phyloP scores from a whole-genome alignment of 352 stramenopile genomes.

The Globisporangium recalcitrans region DNA sequence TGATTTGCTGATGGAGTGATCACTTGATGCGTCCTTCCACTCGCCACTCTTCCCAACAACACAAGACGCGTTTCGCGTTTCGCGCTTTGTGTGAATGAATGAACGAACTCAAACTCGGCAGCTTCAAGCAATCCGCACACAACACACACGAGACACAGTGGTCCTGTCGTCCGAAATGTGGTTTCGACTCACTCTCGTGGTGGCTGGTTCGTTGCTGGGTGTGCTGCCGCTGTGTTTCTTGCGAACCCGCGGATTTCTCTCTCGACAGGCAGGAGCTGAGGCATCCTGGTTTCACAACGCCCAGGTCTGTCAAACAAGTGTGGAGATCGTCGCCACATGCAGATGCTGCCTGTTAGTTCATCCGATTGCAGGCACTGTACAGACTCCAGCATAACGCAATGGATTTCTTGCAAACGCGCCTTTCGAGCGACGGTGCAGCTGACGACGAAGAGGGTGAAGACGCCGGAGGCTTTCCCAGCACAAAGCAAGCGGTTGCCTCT shows the following conservation, averaged over 20 bases:
- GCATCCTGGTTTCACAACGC: too few species aligned
- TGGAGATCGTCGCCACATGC: neutral
- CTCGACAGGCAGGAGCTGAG: too few species aligned
- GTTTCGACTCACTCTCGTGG: neutral
- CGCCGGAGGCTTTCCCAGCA: neutral
- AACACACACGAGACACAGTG: neutral
- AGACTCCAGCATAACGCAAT: neutral
- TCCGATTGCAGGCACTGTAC: neutral
- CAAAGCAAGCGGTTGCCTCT: neutral
- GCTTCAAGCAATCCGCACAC: neutral
- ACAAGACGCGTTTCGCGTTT: neutral
- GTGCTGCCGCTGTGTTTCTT: neutral
- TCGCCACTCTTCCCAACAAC: neutral
- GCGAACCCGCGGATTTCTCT: neutral
- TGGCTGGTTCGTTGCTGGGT: neutral
- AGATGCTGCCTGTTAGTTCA: neutral
- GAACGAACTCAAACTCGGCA: too few species aligned
- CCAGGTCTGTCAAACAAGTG: neutral
- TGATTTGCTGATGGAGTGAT: slow-evolving; percentile 7
- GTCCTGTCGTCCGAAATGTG: neutral
- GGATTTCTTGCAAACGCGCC: neutral
- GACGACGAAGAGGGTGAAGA: neutral
- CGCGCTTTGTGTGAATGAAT: neutral
- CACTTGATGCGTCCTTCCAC: neutral
- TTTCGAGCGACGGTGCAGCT: neutral